These are phyloP conservation scores for Podospora anserina DNA, from an alignment of 495 filamentous ascomycete genomes.

Conservation along the genomic window DNA sequence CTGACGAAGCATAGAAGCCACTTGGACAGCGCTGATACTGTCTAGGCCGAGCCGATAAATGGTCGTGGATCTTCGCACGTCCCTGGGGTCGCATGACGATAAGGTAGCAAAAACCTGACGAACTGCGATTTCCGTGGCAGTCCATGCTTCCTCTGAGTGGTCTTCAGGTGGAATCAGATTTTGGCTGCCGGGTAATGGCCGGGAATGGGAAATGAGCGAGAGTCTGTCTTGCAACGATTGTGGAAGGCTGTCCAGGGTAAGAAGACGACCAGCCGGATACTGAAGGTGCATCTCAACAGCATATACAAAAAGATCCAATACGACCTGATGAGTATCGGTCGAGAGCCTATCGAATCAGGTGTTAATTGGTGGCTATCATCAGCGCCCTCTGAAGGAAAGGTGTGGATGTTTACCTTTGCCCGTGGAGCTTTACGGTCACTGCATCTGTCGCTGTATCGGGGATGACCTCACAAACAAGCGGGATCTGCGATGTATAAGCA, in stretches of 20 bases:
- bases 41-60: conserved; percentile 86
- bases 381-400: neutral
- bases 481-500: conserved; percentile 37
- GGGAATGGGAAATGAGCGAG: neutral
- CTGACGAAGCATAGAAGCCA: conserved; percentile 62
- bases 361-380: neutral
- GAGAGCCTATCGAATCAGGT: conserved; percentile 40
- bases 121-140: conserved; percentile 46
- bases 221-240: conserved; percentile 11
- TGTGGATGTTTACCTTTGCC: conserved; percentile 22
- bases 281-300: conserved; percentile 37
- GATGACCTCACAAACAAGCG: conserved; percentile 65
- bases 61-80: conserved; percentile 58
- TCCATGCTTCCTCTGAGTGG: conserved; percentile 41
- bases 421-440: conserved; percentile 27
- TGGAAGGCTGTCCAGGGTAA: conserved; percentile 7
- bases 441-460: conserved; percentile 38
- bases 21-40: conserved; percentile 80
- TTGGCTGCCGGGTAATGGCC: too few relatives aligned
- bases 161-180: neutral
- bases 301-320: conserved; percentile 49
- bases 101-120: conserved; percentile 57
- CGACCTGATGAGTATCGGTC: conserved; percentile 34
- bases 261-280: conserved; percentile 35
- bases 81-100: conserved; percentile 45